These are phyloP conservation scores for Botryobasidium botryosum DNA, from an alignment of 768 basidiomycete species.

Conservation along the genomic window DNA sequence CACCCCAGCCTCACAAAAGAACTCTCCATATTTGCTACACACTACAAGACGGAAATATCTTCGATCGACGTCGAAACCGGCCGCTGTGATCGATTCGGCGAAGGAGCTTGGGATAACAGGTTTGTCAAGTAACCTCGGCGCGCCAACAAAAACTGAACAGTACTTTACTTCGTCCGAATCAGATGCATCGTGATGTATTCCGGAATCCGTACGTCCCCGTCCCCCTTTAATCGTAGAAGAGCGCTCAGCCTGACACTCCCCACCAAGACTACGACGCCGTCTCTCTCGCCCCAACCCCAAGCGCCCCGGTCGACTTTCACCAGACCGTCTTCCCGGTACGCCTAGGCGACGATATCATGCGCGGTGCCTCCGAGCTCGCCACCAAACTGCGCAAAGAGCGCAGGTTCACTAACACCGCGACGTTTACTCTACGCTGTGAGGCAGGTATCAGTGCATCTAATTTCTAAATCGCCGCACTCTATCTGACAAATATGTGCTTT, in stretches of 20 bases:
- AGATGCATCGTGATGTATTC: constrained; percentile 75
- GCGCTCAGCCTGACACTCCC: not conserved
- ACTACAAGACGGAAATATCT: constrained; percentile 73
- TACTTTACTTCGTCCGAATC: constrained; percentile 1
- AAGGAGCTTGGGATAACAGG: constrained; percentile 26
- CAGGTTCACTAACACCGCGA: constrained; percentile 76
- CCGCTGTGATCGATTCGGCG: constrained; percentile 65
- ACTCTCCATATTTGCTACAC: constrained; percentile 62
- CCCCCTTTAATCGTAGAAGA: not conserved
- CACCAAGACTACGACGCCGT: constrained; percentile 66
- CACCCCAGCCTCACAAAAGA: constrained; percentile 15
- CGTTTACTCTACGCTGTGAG: constrained; percentile 81
- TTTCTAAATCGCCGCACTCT: not conserved
- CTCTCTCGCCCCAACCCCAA: constrained; percentile 57
- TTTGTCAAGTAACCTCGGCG: constrained; percentile 14
- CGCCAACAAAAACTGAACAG: not conserved
- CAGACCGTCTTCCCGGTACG: constrained; percentile 64
- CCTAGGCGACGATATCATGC: constrained; percentile 38
- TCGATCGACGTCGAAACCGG: constrained; percentile 89
- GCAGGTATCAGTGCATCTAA: constrained; percentile 24
- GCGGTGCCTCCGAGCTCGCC: constrained; percentile 55
- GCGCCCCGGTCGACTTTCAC: constrained; percentile 76
- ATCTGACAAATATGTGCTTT: not conserved
- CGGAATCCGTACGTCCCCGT: constrained; percentile 44
- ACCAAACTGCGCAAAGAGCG: constrained; percentile 51